Evolutionary conservation across 108 stramenopile genomes (phyloP).

Genomic region (Skeletonema potamos): DNA sequence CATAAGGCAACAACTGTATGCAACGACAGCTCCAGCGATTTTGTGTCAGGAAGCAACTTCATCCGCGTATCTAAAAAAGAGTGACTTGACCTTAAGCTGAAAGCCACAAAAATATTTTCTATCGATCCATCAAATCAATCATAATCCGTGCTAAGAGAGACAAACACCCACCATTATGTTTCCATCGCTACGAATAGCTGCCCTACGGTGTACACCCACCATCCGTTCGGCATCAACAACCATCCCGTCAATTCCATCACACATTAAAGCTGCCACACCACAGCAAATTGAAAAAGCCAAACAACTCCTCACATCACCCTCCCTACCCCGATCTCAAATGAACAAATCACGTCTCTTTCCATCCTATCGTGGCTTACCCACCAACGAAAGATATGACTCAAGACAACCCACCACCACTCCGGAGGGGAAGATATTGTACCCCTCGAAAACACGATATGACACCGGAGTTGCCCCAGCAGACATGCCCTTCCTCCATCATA

Average conservation of each 20-base stretch:
- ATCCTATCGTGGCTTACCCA: conserved; percentile 19
- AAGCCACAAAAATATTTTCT: not conserved
- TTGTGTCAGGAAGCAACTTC: too few relatives aligned
- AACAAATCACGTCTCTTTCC: conserved; percentile 25
- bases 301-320: conserved; percentile 1
- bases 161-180: not conserved
- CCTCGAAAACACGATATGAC: conserved; percentile 42
- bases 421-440: conserved; percentile 32
- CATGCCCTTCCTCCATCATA: conserved; percentile 42
- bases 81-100: too few relatives aligned
- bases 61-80: too few relatives aligned
- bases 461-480: conserved; percentile 34
- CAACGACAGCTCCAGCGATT: too few relatives aligned
- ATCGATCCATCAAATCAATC: not conserved
- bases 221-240: not conserved
- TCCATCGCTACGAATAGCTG: not conserved
- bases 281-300: conserved; percentile 13
- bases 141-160: not conserved
- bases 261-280: conserved; percentile 14
- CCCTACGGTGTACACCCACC: not conserved
- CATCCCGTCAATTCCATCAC: not conserved
- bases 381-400: not conserved
- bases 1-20: too few relatives aligned
- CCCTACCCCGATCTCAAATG: conserved; percentile 21
- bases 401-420: conserved; percentile 18